phyloP scores from a whole-genome alignment of 2,329 filamentous ascomycete species.

The Calonectria montana region DNA sequence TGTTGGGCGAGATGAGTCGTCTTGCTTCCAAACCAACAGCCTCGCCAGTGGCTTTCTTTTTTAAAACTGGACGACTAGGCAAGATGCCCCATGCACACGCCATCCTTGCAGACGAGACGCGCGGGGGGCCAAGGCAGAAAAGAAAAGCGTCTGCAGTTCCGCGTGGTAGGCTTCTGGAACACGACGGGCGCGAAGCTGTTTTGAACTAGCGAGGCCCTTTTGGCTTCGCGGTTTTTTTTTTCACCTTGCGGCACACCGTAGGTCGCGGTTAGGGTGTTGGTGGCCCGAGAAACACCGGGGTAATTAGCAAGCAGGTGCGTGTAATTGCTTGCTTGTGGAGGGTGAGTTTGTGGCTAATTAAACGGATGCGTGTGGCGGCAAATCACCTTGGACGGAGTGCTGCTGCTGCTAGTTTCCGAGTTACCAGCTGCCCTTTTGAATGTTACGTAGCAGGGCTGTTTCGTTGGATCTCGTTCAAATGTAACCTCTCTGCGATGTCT shows the following conservation, averaged over 20 bases:
- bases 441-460: background rate
- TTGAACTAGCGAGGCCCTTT: background rate
- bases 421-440: background rate
- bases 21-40: background rate
- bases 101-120: background rate
- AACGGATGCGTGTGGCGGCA: background rate
- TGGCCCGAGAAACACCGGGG: slow-evolving; percentile 1
- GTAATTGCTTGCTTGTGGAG: background rate
- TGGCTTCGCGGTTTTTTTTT: slow-evolving; percentile 1
- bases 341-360: background rate
- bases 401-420: background rate
- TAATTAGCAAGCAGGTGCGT: background rate
- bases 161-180: slow-evolving; percentile 13
- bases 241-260: background rate
- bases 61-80: background rate
- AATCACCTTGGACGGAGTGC: background rate
- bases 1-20: background rate
- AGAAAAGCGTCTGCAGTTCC: background rate
- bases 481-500: slow-evolving; percentile 3
- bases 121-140: slow-evolving; percentile 3
- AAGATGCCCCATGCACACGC: background rate
- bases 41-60: background rate
- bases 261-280: background rate
- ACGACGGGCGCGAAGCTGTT: background rate
- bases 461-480: background rate